phyloP scores from a whole-genome alignment of 805 yeast species.

The Novakomyces olei region DNA sequence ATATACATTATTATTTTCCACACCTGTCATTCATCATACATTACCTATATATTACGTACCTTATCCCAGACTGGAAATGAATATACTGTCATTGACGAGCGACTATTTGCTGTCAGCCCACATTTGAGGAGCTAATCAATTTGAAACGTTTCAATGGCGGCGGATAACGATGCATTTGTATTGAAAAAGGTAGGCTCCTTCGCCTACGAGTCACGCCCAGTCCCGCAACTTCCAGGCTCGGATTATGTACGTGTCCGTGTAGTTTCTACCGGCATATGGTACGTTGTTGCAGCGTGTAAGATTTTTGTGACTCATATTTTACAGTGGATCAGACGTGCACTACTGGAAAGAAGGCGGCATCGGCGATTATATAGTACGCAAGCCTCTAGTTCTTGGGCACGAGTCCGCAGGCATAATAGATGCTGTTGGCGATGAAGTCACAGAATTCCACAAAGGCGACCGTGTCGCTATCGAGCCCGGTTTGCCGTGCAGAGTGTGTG shows the following conservation, averaged over 20 bases:
- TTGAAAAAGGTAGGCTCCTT: conserved; percentile 42
- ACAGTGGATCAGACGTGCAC: conserved; percentile 36
- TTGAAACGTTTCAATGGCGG: too few species aligned
- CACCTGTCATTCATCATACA: too few species aligned
- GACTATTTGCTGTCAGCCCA: too few species aligned
- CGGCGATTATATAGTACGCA: conserved; percentile 49
- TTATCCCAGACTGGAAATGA: too few species aligned
- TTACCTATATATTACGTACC: too few species aligned
- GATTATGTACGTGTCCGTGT: conserved; percentile 51
- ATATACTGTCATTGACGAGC: too few species aligned
- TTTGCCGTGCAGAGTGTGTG: conserved; percentile 53
- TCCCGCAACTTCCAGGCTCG: conserved; percentile 40
- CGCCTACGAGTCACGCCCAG: conserved; percentile 40
- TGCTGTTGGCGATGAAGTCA: conserved; percentile 47
- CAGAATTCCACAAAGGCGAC: conserved; percentile 52
- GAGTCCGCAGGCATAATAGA: conserved; percentile 62
- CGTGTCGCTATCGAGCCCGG: conserved; percentile 83
- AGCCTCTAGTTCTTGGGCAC: conserved; percentile 77
- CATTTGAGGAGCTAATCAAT: too few species aligned
- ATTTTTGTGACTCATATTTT: too few species aligned
- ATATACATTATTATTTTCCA: too few species aligned
- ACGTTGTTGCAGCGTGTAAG: neutral
- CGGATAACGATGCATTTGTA: too few species aligned
- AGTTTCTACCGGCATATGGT: conserved; percentile 71
- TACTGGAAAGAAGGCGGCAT: conserved; percentile 59